These are phyloP conservation scores for Cinchona pubescens DNA, from an alignment of 257 asterid species.

Conservation along the genomic window DNA sequence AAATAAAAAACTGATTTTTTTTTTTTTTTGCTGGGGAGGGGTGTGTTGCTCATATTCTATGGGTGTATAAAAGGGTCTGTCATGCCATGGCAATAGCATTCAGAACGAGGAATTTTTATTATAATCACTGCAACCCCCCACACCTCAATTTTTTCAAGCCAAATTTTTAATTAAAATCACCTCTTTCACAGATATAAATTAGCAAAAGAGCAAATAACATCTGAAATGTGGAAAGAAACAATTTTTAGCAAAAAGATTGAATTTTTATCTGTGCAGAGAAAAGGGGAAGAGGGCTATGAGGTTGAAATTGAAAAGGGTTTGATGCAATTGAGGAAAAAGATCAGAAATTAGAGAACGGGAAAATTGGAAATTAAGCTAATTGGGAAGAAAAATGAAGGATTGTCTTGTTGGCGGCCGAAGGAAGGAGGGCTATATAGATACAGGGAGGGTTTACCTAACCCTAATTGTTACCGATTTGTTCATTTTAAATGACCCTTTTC, in stretches of 20 bases:
- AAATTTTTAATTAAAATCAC: not conserved
- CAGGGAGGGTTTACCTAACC: constrained; percentile 4
- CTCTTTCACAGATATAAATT: not conserved
- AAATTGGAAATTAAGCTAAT: not conserved
- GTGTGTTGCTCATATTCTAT: constrained; percentile 70
- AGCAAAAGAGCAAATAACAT: too few relatives aligned
- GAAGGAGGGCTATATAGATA: not conserved
- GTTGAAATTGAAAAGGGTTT: not conserved
- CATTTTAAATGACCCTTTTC: not conserved
- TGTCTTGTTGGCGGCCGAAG: not conserved
- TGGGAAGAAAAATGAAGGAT: not conserved
- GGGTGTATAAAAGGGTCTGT: constrained; percentile 67
- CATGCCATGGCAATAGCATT: constrained; percentile 59
- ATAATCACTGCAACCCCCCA: constrained; percentile 54
- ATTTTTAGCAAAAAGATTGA: not conserved
- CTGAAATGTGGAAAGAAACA: not conserved
- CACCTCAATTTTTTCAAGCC: constrained; percentile 13
- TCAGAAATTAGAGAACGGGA: not conserved
- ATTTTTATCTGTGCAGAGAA: not conserved
- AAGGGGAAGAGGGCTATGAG: not conserved
- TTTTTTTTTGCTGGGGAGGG: constrained; percentile 9
- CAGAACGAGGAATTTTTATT: constrained; percentile 72
- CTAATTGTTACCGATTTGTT: not conserved
- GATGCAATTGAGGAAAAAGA: not conserved
- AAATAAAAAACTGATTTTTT: too few relatives aligned